Conservation (phyloP, 768 basidiomycete species). For the Tubosaeta sp. region DNA sequence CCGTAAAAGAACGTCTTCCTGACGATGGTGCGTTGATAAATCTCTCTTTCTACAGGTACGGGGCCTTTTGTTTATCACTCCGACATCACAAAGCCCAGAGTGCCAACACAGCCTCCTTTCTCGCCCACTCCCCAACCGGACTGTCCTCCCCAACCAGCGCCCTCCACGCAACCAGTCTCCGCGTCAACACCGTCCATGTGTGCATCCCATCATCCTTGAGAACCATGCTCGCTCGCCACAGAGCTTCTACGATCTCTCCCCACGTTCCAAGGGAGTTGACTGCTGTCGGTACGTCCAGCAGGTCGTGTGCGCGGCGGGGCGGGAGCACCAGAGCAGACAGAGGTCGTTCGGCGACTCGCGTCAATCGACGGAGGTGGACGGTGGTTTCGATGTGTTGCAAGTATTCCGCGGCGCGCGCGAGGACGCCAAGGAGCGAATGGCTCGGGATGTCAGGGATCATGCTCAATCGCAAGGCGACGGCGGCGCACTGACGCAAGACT, state of each 20-base stretch:
- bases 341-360: neutral
- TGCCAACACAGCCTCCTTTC: constrained; percentile 22
- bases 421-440: constrained; percentile 27
- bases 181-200: constrained; percentile 53
- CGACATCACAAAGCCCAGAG: neutral
- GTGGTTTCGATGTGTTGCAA: constrained; percentile 29
- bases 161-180: constrained; percentile 55
- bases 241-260: constrained; percentile 48
- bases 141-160: constrained; percentile 37
- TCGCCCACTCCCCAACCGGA: constrained; percentile 53
- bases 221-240: constrained; percentile 33
- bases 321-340: constrained; percentile 18
- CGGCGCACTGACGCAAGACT: constrained; percentile 23
- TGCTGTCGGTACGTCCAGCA: constrained; percentile 33
- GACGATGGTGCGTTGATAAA: too few species aligned
- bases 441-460: constrained; percentile 28
- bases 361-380: constrained; percentile 3
- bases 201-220: constrained; percentile 14
- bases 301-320: constrained; percentile 32
- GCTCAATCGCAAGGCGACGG: constrained; percentile 36
- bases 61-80: too few species aligned
- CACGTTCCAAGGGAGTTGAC: constrained; percentile 37
- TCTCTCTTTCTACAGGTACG: too few species aligned
- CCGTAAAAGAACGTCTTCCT: too few species aligned
- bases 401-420: constrained; percentile 26